These are phyloP conservation scores for Puccinellia tenuiflora DNA, from an alignment of 176 grass and related monocot genomes.

Conservation along the genomic window DNA sequence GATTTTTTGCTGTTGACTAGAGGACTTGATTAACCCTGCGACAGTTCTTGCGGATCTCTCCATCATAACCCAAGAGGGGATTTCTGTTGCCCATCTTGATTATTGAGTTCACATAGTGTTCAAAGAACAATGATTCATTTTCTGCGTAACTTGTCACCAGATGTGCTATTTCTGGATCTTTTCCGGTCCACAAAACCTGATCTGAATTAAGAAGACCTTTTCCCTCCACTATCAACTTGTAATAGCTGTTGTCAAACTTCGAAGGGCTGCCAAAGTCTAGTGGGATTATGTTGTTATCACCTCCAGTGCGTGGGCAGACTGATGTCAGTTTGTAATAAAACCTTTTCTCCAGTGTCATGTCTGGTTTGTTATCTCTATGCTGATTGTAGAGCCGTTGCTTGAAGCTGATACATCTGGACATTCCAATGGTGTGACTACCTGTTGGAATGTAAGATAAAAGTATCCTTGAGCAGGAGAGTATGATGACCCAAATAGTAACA, in stretches of 20 bases:
- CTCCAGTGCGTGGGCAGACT: slow-evolving; percentile 56
- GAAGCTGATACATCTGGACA: slow-evolving; percentile 75
- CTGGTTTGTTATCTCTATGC: slow-evolving; percentile 44
- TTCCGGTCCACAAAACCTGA: slow-evolving; percentile 66
- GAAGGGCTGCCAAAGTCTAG: slow-evolving; percentile 46
- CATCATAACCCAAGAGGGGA: slow-evolving; percentile 47
- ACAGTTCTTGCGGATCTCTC: slow-evolving; percentile 67
- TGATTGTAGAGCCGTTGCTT: slow-evolving; percentile 86
- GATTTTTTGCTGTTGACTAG: slow-evolving; percentile 8
- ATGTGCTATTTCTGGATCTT: slow-evolving; percentile 36
- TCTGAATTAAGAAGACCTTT: slow-evolving; percentile 79
- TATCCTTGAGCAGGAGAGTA: background rate
- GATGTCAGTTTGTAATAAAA: slow-evolving; percentile 46
- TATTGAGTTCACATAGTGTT: slow-evolving; percentile 69
- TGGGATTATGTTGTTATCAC: slow-evolving; percentile 47
- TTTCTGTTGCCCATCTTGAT: slow-evolving; percentile 66
- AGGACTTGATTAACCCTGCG: slow-evolving; percentile 42
- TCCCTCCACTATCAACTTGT: slow-evolving; percentile 56
- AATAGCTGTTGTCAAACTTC: slow-evolving; percentile 84
- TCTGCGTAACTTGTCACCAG: slow-evolving; percentile 66
- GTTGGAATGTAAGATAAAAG: slow-evolving; percentile 20
- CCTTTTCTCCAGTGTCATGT: slow-evolving; percentile 48
- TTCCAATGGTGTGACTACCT: slow-evolving; percentile 88
- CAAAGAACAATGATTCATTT: slow-evolving; percentile 57
- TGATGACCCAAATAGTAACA: background rate